Percentiles rank a stretch among this genome's conserved stretches.
Conservation (phyloP, 441 rosid genomes). For the Populus hybrid region DNA sequence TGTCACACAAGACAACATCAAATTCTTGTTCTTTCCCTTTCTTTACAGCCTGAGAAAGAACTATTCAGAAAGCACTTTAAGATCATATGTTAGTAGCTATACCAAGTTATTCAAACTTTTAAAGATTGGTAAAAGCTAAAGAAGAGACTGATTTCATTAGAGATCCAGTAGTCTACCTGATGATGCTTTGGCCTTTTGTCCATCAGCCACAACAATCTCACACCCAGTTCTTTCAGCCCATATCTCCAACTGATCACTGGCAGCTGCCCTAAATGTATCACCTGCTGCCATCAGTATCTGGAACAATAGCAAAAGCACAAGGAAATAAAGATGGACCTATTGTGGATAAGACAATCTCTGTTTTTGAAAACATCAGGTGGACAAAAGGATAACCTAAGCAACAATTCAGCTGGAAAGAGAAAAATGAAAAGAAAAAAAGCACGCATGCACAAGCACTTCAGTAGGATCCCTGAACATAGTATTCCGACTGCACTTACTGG, state of each 20-base stretch:
- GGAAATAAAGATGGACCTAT: background rate
- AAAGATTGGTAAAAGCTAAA: constrained; percentile 5
- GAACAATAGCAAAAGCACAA: constrained; percentile 24
- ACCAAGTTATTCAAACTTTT: background rate
- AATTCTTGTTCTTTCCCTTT: constrained; percentile 82
- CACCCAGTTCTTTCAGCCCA: constrained; percentile 94
- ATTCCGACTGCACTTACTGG: background rate
- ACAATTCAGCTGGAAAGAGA: background rate
- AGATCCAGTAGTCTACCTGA: constrained; percentile 46
- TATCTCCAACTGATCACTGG: constrained; percentile 88
- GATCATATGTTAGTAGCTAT: constrained; percentile 26
- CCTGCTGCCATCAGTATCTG: constrained; percentile 90
- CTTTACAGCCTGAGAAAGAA: constrained; percentile 90
- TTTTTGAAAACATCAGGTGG: background rate
- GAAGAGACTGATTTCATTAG: background rate
- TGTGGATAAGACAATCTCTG: background rate
- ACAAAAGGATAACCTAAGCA: background rate
- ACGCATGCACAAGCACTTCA: background rate
- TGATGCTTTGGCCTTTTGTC: constrained; percentile 82
- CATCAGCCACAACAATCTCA: constrained; percentile 73
- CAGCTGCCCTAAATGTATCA: constrained; percentile 94
- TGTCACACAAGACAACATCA: constrained; percentile 89
- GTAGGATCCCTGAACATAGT: background rate
- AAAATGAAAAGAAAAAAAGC: too few relatives aligned
- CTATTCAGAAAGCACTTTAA: constrained; percentile 64